phyloP scores from a whole-genome alignment of 2,329 filamentous ascomycete species.

The Trichoderma aggressivum region DNA sequence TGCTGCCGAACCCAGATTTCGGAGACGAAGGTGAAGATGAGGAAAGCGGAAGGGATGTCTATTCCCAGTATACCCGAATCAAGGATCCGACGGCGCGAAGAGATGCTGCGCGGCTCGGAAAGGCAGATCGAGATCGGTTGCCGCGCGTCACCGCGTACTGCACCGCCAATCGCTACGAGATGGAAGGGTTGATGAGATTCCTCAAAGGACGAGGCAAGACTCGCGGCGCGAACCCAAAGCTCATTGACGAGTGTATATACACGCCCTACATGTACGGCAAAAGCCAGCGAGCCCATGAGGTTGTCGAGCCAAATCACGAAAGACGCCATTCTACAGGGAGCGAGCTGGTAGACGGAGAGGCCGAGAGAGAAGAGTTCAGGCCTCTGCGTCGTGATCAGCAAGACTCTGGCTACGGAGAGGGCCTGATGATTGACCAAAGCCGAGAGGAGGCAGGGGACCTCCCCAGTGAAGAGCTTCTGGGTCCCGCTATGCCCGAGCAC shows the following conservation, averaged over 20 bases:
- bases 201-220: slow-evolving; percentile 79
- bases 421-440: slow-evolving; percentile 26
- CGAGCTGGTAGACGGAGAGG: slow-evolving; percentile 43
- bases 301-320: slow-evolving; percentile 50
- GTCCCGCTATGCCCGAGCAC: slow-evolving; percentile 35
- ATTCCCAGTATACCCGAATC: slow-evolving; percentile 95
- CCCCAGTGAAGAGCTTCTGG: slow-evolving; percentile 34
- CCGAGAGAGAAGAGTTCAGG: slow-evolving; percentile 54
- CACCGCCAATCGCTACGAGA: slow-evolving; percentile 85
- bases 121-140: slow-evolving; percentile 82
- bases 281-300: background rate
- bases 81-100: slow-evolving; percentile 91
- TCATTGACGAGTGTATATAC: slow-evolving; percentile 98
- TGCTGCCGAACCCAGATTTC: slow-evolving; percentile 86
- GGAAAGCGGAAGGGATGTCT: slow-evolving; percentile 91
- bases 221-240: slow-evolving; percentile 78
- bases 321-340: slow-evolving; percentile 75
- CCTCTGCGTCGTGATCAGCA: slow-evolving; percentile 50
- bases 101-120: slow-evolving; percentile 88
- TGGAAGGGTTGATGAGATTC: slow-evolving; percentile 86
- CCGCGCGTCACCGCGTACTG: slow-evolving; percentile 96
- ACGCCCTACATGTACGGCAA: slow-evolving; percentile 81
- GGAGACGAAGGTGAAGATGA: slow-evolving; percentile 76
- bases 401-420: slow-evolving; percentile 32
- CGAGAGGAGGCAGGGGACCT: slow-evolving; percentile 27